These are phyloP conservation scores for Aureobasidium subglaciale DNA, from an alignment of 2,329 filamentous ascomycete genomes.

Conservation along the genomic window DNA sequence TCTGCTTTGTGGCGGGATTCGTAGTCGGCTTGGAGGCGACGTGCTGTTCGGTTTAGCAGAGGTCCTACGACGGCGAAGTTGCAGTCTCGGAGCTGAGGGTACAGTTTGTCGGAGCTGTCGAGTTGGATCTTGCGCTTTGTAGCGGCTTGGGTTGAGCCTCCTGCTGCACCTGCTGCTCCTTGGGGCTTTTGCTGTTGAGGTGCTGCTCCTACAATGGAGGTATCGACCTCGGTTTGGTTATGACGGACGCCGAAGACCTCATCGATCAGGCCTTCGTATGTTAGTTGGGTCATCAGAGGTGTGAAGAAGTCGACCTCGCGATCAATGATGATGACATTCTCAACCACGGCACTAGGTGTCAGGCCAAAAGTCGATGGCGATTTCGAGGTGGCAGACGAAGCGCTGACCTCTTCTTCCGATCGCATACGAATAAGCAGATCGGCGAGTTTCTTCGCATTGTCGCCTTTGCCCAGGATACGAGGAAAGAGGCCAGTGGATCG, in stretches of 20 bases:
- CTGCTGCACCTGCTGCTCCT: slow-evolving; percentile 27
- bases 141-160: slow-evolving; percentile 47
- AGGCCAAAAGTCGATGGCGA: slow-evolving; percentile 55
- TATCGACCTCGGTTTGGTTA: slow-evolving; percentile 88
- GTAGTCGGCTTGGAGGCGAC: slow-evolving; percentile 78
- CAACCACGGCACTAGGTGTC: slow-evolving; percentile 77
- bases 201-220: slow-evolving; percentile 72
- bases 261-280: slow-evolving; percentile 92
- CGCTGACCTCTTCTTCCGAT: slow-evolving; percentile 67
- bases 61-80: slow-evolving; percentile 94
- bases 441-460: slow-evolving; percentile 82
- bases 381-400: slow-evolving; percentile 30
- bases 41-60: slow-evolving; percentile 81
- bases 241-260: slow-evolving; percentile 87
- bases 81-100: slow-evolving; percentile 76
- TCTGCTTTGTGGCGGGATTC: slow-evolving; percentile 73
- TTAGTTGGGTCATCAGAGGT: slow-evolving; percentile 84
- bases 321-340: slow-evolving; percentile 91
- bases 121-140: slow-evolving; percentile 78
- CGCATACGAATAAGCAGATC: slow-evolving; percentile 87
- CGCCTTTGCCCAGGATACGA: slow-evolving; percentile 88
- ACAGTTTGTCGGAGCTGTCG: slow-evolving; percentile 83
- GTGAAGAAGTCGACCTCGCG: slow-evolving; percentile 92
- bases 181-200: slow-evolving; percentile 37
- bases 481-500: slow-evolving; percentile 89